Evolutionary conservation across 345 rosid species (phyloP).

Genomic region (Ceriops decandra): DNA sequence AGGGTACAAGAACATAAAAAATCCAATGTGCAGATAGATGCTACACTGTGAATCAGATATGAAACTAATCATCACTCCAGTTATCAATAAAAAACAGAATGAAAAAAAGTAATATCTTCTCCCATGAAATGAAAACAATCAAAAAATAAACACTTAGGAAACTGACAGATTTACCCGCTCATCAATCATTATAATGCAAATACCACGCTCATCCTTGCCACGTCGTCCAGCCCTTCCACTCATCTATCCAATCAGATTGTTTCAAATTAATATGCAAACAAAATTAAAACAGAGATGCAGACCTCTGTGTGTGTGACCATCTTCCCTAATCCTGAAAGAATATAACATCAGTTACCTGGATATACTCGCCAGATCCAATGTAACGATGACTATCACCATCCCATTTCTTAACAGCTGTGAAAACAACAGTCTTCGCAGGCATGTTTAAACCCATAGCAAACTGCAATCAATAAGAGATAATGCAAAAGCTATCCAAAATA

Average conservation of each 20-base stretch:
- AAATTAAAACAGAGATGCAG: neutral
- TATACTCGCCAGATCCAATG: slow-evolving; percentile 96
- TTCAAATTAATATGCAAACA: slow-evolving; percentile 9
- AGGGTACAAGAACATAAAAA: no score
- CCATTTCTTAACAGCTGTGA: slow-evolving; percentile 93
- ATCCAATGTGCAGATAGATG: no score
- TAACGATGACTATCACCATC: slow-evolving; percentile 97
- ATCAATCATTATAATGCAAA: slow-evolving; percentile 94
- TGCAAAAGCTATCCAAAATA: no score
- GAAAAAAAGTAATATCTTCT: neutral
- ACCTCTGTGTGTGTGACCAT: neutral
- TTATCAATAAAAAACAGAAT: neutral
- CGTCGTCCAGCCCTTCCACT: slow-evolving; percentile 99
- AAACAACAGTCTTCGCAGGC: slow-evolving; percentile 99
- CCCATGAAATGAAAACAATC: neutral
- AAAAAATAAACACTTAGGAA: neutral
- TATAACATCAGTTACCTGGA: slow-evolving; percentile 56
- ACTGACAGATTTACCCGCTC: slow-evolving; percentile 56
- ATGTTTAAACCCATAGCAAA: slow-evolving; percentile 99
- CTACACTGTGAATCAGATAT: no score
- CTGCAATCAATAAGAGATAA: slow-evolving; percentile 37
- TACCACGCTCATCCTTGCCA: slow-evolving; percentile 95
- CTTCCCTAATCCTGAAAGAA: slow-evolving; percentile 2
- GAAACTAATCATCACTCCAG: no score
- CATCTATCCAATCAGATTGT: slow-evolving; percentile 58